phyloP scores from a whole-genome alignment of 1,284 basidiomycete species.

The Blastosporella zonata region DNA sequence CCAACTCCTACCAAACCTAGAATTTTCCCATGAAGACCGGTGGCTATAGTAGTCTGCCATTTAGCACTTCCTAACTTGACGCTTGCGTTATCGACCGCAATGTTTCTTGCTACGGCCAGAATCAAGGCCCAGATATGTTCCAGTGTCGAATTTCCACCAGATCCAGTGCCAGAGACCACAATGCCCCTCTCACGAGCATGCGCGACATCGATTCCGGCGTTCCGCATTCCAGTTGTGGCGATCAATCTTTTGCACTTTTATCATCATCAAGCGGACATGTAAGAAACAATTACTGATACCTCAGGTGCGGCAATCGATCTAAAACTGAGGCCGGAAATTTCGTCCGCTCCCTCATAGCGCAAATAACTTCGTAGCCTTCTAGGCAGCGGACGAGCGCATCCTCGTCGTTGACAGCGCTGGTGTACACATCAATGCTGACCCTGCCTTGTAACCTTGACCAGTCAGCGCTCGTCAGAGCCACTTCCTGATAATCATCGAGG shows the following conservation, averaged over 20 bases:
- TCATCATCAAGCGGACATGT: not conserved
- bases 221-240: conserved; percentile 53
- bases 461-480: conserved; percentile 48
- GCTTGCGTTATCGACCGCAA: conserved; percentile 51
- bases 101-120: conserved; percentile 50
- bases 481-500: conserved; percentile 63
- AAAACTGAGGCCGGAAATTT: conserved; percentile 50
- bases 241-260: conserved; percentile 35
- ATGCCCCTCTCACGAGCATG: conserved; percentile 51
- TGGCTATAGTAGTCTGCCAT: conserved; percentile 57
- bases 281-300: conserved; percentile 22
- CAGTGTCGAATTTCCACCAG: conserved; percentile 44
- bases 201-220: conserved; percentile 47
- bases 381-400: conserved; percentile 48
- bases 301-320: conserved; percentile 54
- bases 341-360: conserved; percentile 67
- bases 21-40: conserved; percentile 51
- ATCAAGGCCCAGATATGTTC: conserved; percentile 70
- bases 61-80: conserved; percentile 43
- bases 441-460: conserved; percentile 44
- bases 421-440: conserved; percentile 44
- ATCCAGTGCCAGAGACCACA: conserved; percentile 52
- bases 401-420: conserved; percentile 50
- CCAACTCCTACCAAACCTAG: conserved; percentile 61
- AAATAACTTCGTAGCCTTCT: conserved; percentile 53